These are phyloP conservation scores for Xylariaceae sp. DNA, from an alignment of 2,329 filamentous ascomycete species.

Conservation along the genomic window DNA sequence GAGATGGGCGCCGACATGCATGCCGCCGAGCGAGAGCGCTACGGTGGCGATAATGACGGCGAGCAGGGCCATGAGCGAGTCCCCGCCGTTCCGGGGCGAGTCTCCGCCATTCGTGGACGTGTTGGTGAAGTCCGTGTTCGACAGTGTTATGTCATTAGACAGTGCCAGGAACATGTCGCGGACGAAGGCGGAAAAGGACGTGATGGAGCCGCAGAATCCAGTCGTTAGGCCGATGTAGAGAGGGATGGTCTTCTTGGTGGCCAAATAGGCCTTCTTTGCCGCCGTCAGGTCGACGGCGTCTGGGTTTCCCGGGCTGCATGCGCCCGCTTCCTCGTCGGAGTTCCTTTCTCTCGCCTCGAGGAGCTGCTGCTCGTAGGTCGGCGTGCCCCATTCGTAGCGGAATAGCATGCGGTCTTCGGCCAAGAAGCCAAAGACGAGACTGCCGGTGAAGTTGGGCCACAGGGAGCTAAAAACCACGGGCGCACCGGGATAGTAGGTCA, in stretches of 20 bases:
- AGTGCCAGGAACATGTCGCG: constrained; percentile 79
- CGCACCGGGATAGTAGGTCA: constrained; percentile 78
- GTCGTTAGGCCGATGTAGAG: constrained; percentile 85
- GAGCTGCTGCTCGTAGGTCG: constrained; percentile 42
- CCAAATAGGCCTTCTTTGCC: constrained; percentile 60
- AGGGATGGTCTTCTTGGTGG: constrained; percentile 82
- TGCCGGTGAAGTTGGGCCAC: constrained; percentile 88
- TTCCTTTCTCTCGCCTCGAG: constrained; percentile 38
- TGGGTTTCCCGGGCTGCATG: constrained; percentile 12
- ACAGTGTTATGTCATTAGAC: constrained; percentile 69
- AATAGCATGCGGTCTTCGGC: constrained; percentile 78
- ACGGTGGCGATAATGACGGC: constrained; percentile 76
- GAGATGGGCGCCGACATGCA: constrained; percentile 75
- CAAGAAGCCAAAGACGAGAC: constrained; percentile 83
- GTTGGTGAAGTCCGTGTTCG: constrained; percentile 43
- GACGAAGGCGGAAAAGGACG: constrained; percentile 85
- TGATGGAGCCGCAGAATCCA: constrained; percentile 88
- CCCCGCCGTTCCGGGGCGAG: constrained; percentile 71
- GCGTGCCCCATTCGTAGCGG: constrained; percentile 63
- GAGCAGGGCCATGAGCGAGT: constrained; percentile 80
- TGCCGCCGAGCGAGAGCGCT: constrained; percentile 67
- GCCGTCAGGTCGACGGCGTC: constrained; percentile 43
- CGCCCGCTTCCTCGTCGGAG: constrained; percentile 43
- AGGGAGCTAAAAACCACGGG: constrained; percentile 74
- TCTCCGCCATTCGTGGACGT: constrained; percentile 69